phyloP scores from a whole-genome alignment of 148 eudicot species.

The Diospyros kaki region DNA sequence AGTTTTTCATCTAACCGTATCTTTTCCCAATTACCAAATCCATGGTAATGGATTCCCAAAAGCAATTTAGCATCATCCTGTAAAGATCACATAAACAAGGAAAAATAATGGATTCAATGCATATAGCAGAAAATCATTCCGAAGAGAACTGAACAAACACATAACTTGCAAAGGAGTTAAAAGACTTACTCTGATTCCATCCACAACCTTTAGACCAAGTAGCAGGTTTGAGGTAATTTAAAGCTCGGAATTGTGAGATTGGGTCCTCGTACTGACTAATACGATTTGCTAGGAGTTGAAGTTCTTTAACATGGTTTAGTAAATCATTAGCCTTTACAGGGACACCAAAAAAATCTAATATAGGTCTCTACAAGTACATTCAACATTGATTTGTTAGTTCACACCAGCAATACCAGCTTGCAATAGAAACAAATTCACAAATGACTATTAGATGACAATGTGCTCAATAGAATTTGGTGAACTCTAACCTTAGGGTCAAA shows the following conservation, averaged over 20 bases:
- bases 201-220: constrained; percentile 99
- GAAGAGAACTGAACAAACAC: neutral
- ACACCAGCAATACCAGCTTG: neutral
- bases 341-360: constrained; percentile 94
- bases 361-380: constrained; percentile 55
- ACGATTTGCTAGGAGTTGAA: constrained; percentile 84
- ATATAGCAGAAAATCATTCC: neutral
- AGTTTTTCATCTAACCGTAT: constrained; percentile 90
- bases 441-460: neutral
- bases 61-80: constrained; percentile 98
- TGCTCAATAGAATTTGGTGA: neutral
- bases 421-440: neutral
- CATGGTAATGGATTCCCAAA: constrained; percentile 88
- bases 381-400: constrained; percentile 5
- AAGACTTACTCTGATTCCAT: constrained; percentile 89
- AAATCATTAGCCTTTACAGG: constrained; percentile 94
- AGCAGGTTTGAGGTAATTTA: constrained; percentile 85
- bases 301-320: constrained; percentile 80
- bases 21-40: constrained; percentile 98
- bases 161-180: constrained; percentile 8
- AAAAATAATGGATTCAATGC: constrained; percentile 5
- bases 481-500: constrained; percentile 64
- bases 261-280: constrained; percentile 75
- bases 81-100: constrained; percentile 22
- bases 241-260: constrained; percentile 72